Conservation (phyloP, 257 asterid species). For the Ophiorrhiza pumila region DNA sequence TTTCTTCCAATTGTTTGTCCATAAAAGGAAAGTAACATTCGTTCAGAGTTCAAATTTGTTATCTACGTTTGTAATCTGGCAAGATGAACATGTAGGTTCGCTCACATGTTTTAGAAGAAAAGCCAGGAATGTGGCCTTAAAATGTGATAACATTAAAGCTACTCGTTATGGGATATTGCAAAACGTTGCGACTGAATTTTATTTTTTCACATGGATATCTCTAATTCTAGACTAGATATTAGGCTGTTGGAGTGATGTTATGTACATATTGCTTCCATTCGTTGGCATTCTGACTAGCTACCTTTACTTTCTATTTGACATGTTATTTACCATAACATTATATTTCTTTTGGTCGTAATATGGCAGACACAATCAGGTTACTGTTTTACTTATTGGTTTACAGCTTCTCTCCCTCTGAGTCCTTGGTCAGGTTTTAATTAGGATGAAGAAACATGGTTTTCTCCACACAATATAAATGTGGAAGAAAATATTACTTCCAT, state of each 20-base stretch:
- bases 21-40: not conserved
- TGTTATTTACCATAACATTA: not conserved
- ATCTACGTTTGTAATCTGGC: not conserved
- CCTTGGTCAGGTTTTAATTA: not conserved
- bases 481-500: not conserved
- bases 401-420: not conserved
- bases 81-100: not conserved
- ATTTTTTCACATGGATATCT: not conserved
- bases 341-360: slow-evolving; percentile 21
- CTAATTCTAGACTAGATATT: not conserved
- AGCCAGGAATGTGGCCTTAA: not conserved
- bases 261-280: not conserved
- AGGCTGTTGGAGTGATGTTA: not conserved
- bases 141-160: too few relatives aligned
- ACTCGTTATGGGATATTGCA: not conserved
- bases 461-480: not conserved
- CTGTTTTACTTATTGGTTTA: not conserved
- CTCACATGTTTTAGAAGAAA: not conserved
- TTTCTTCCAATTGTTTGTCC: too few relatives aligned
- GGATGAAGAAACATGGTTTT: not conserved
- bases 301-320: not conserved
- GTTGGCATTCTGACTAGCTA: not conserved
- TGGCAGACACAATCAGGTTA: slow-evolving; percentile 8
- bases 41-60: not conserved
- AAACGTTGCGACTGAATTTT: too few relatives aligned